These are phyloP conservation scores for Monosporascus sp. DNA, from an alignment of 2,329 filamentous ascomycete genomes.

Conservation along the genomic window DNA sequence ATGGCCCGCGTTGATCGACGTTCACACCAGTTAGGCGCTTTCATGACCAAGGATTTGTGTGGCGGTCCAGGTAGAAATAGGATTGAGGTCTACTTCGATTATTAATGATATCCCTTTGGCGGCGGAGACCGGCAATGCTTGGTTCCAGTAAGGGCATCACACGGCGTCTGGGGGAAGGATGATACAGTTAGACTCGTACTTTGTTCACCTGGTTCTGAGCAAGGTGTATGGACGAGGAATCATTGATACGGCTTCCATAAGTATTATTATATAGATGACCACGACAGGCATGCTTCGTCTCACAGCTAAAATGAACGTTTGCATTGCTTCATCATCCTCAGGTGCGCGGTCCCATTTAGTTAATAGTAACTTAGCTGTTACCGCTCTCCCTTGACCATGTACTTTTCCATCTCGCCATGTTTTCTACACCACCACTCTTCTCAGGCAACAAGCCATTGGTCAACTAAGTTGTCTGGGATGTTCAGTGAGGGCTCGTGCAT, in stretches of 20 bases:
- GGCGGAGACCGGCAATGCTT: not conserved
- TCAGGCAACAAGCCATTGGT: too few species aligned
- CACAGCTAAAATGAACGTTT: not conserved
- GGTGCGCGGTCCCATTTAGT: too few species aligned
- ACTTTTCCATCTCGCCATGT: too few species aligned
- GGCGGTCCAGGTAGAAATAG: not conserved
- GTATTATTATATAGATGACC: not conserved
- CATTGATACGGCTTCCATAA: not conserved
- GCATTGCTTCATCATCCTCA: not conserved
- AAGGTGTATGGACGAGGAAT: not conserved
- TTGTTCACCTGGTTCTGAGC: not conserved
- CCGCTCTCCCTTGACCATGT: too few species aligned
- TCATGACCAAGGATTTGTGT: not conserved
- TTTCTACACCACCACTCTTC: too few species aligned
- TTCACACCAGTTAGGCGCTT: not conserved
- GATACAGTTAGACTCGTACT: not conserved
- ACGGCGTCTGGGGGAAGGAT: not conserved
- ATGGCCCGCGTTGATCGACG: not conserved
- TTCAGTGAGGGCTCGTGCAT: too few species aligned
- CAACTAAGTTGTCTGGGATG: too few species aligned
- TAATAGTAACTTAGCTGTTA: too few species aligned
- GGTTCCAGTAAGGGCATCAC: not conserved
- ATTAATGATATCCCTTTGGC: not conserved
- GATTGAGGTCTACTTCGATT: not conserved
- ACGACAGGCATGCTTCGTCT: not conserved